Percentiles rank a stretch among this genome's conserved stretches.
These are phyloP conservation scores for Meyerozyma sp. DNA, from an alignment of 1,139 yeast genomes.

Conservation along the genomic window DNA sequence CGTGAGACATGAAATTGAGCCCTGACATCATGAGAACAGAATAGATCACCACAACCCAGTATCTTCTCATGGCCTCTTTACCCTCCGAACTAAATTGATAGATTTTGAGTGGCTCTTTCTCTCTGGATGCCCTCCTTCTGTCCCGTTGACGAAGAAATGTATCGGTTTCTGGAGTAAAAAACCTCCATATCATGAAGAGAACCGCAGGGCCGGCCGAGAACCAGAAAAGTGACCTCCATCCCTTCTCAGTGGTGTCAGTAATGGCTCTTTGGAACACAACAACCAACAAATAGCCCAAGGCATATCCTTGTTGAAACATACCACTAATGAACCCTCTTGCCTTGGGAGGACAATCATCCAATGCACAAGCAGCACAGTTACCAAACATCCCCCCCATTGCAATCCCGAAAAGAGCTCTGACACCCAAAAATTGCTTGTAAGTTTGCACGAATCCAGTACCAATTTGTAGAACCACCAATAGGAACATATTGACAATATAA, in stretches of 20 bases:
- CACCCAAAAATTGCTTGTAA: slow-evolving; percentile 33
- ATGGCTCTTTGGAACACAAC: slow-evolving; percentile 40
- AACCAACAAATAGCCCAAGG: slow-evolving; percentile 38
- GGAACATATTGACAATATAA: slow-evolving; percentile 23
- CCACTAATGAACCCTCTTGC: slow-evolving; percentile 40
- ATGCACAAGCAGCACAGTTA: slow-evolving; percentile 31
- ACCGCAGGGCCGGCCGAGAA: slow-evolving; percentile 40
- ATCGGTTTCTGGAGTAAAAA: slow-evolving; percentile 33
- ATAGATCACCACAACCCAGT: slow-evolving; percentile 36
- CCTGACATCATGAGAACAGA: slow-evolving; percentile 36
- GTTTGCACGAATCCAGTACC: slow-evolving; percentile 39
- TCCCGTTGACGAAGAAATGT: slow-evolving; percentile 23
- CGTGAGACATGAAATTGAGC: slow-evolving; percentile 58
- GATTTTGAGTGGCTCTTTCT: slow-evolving; percentile 7
- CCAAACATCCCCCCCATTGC: slow-evolving; percentile 43
- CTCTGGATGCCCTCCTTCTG: slow-evolving; percentile 12
- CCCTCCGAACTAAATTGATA: slow-evolving; percentile 15
- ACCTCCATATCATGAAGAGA: slow-evolving; percentile 32
- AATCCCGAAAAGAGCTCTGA: slow-evolving; percentile 37
- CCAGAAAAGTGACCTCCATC: slow-evolving; percentile 41
- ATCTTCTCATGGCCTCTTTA: slow-evolving; percentile 23
- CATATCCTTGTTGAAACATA: slow-evolving; percentile 39
- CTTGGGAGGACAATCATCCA: slow-evolving; percentile 31
- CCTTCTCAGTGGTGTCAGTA: slow-evolving; percentile 24
- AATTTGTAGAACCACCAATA: slow-evolving; percentile 31